Conservation (phyloP, 179 eudicot genomes). For the Beta macrorhiza region DNA sequence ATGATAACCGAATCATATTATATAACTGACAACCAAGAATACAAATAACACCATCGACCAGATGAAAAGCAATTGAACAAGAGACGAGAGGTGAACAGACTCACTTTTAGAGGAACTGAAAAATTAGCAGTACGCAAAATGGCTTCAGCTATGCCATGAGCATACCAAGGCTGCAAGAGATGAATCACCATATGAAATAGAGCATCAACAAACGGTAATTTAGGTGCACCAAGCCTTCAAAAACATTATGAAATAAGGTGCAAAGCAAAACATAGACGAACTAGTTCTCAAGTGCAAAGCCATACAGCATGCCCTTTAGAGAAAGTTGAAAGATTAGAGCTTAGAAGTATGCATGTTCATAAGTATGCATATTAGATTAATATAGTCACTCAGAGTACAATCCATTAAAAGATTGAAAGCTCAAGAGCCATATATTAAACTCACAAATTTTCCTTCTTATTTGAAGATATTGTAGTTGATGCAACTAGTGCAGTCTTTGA, state of each 20-base stretch:
- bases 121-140: conserved; percentile 88
- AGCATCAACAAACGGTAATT: neutral
- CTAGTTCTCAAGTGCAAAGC: no score
- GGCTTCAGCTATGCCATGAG: conserved; percentile 93
- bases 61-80: neutral
- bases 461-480: no score
- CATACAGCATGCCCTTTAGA: no score
- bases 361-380: no score
- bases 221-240: neutral
- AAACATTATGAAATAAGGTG: neutral
- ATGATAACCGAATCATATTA: neutral
- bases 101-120: conserved; percentile 80
- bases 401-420: no score
- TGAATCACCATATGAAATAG: conserved; percentile 3
- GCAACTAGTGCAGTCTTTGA: no score
- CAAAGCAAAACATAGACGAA: no score
- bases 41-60: conserved; percentile 1
- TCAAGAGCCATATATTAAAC: no score
- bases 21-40: neutral
- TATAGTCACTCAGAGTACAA: no score
- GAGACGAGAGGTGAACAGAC: conserved; percentile 20
- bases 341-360: no score
- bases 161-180: conserved; percentile 91
- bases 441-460: no score
- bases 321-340: no score